Evolutionary conservation across 2,329 filamentous ascomycete genomes (phyloP).

Genomic region (Claviceps lovelessii): DNA sequence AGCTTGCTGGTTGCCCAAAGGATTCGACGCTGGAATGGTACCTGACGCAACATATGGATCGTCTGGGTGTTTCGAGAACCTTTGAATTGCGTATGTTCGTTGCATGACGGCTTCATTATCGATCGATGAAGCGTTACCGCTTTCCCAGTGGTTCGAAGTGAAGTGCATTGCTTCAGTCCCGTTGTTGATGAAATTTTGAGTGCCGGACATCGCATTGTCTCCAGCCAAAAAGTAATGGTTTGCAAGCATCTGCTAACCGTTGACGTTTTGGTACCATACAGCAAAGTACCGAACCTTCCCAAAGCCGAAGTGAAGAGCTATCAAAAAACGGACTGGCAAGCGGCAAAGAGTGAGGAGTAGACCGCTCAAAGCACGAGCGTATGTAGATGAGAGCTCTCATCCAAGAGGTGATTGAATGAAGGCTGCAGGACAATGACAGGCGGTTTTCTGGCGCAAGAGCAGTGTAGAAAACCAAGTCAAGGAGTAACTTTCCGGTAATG

Average conservation of each 20-base stretch:
- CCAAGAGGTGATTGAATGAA: background rate
- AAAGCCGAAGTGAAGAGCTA: background rate
- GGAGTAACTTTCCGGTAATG: background rate
- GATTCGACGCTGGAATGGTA: background rate
- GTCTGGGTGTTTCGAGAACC: background rate
- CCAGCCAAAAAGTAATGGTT: background rate
- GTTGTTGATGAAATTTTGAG: background rate
- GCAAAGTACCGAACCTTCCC: background rate
- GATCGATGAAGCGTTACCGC: background rate
- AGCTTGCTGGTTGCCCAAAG: background rate
- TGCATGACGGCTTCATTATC: background rate
- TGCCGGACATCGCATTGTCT: background rate
- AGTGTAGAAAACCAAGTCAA: background rate
- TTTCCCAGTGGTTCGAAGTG: background rate
- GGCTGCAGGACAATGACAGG: too few species aligned
- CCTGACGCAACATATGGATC: conserved; percentile 1
- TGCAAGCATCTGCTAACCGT: background rate
- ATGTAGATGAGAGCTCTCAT: background rate
- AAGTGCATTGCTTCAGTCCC: background rate
- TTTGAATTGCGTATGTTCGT: conserved; percentile 1
- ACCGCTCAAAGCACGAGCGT: background rate
- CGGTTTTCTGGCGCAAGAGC: background rate
- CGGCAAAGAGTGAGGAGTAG: background rate
- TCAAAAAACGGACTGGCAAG: background rate
- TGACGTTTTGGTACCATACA: too few species aligned